Evolutionary conservation across 306 rosid species (phyloP).

Genomic region (Clitoria ternatea): DNA sequence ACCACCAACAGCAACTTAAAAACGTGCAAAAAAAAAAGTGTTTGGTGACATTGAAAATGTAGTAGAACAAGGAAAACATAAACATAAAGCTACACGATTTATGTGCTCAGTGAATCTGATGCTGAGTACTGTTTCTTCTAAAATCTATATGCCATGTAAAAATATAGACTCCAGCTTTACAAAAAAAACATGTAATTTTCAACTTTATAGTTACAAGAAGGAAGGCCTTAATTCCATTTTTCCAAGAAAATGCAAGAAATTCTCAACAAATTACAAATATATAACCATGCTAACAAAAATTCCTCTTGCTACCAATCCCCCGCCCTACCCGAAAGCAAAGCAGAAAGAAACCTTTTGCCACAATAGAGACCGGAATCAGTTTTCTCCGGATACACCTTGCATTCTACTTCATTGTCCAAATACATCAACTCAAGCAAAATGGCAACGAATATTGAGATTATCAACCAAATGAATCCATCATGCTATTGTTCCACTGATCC

Average conservation of each 20-base stretch:
- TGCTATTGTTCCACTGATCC: too few relatives aligned
- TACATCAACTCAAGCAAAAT: background rate
- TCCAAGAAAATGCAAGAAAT: background rate
- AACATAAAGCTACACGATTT: background rate
- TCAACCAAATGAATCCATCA: background rate
- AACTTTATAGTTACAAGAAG: background rate
- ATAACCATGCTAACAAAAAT: background rate
- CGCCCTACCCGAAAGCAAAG: background rate
- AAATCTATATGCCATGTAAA: background rate
- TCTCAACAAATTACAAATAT: background rate
- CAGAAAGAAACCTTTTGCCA: background rate
- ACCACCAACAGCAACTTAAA: too few relatives aligned
- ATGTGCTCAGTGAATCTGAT: background rate
- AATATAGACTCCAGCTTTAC: background rate
- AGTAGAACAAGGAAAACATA: background rate
- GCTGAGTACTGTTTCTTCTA: background rate
- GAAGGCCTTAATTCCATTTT: background rate
- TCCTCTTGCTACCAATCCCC: background rate
- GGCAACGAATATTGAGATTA: background rate
- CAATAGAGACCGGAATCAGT: background rate
- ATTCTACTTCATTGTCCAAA: background rate
- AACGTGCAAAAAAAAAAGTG: background rate
- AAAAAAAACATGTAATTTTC: background rate
- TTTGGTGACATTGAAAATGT: background rate
- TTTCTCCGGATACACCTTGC: background rate